Evolutionary conservation across 2,329 filamentous ascomycete species (phyloP), one percentile per base, ranked within the genome.

Genomic region (Thelonectria blattea): DNA sequence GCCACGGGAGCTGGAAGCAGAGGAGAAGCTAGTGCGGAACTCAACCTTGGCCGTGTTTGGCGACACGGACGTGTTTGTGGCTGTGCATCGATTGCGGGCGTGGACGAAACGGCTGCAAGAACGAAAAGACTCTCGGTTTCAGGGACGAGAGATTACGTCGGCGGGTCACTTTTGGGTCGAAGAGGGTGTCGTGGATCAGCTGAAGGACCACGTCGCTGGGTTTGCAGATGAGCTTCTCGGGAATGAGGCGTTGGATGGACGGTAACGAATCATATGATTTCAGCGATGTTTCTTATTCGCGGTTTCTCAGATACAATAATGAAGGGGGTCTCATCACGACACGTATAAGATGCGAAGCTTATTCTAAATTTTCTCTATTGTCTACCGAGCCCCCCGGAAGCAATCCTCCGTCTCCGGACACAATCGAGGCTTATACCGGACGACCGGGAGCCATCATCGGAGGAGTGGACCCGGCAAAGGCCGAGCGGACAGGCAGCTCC

Each of bases 1-100:
- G 61, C 58, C 65, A 2, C 64, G 66, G 1, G 67, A 67, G 1
- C 56, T 71, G 53, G 73, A 64, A 1, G 79, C 80, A 1, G 84
- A 88, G 57, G 75, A 77, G 52, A 87, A 90, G 69, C 77, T 91
- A 50, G 75, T 85, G 1, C 73, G 76, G 2, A 82, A 88, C 68
- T 81, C 82, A 1, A 89, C 89, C 0, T 73, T 97, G 34, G 88
- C 86, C 0, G 75, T 96, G 0, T 96, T 88, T 70, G 94, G 93
- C 1, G 86, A 89, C 52, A 80, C 84, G 4, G 93, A 98, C 73
- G 77, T 83, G 0, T 96, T 97, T 65, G 88, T 91, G 1, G 84
- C 88, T 1, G 80, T 79, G 3, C 83, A 81, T 59, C 91, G 86
- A 73, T 79, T 93, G 66, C 82, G 84, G 11, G 76, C 80, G 1